A percentile compares a stretch with the other conserved stretches of the same genome.
Conservation (phyloP, 192 early-diverging fungal genomes). For the Backusella australiensis region DNA sequence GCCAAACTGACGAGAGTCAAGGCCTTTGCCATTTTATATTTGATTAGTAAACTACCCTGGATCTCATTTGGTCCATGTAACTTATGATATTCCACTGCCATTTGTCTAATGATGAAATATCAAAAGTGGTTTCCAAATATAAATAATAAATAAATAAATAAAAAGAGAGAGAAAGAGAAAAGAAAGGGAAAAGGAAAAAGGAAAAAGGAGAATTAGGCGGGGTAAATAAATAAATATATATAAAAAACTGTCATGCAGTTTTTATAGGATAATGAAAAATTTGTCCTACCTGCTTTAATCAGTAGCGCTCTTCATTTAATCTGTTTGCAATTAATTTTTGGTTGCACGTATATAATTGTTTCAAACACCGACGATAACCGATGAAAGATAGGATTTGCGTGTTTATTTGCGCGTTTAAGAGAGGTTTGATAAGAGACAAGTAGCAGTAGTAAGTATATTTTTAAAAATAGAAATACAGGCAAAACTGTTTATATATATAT, state of each 20-base stretch:
- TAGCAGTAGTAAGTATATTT: background rate
- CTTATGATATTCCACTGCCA: conserved; percentile 12
- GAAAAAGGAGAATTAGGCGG: background rate
- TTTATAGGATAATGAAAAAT: conserved; percentile 7
- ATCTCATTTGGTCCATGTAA: background rate
- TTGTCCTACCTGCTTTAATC: background rate
- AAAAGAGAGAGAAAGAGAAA: background rate
- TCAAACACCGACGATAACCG: background rate
- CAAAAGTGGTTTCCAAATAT: background rate
- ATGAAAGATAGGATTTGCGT: background rate
- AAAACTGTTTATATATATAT: background rate
- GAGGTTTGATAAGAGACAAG: background rate
- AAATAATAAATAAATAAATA: background rate
- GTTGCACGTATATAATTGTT: background rate
- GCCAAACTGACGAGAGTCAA: conserved; percentile 28
- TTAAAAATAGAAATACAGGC: background rate
- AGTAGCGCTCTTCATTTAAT: background rate
- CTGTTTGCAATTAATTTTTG: background rate
- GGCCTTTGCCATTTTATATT: conserved; percentile 30
- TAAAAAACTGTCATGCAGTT: conserved; percentile 1
- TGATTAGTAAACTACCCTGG: conserved; percentile 15
- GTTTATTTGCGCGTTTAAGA: background rate
- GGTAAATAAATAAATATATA: background rate
- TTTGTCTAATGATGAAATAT: background rate
- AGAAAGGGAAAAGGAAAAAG: background rate